phyloP scores from a whole-genome alignment of 129 eudicot genomes.

The Centella asiatica region DNA sequence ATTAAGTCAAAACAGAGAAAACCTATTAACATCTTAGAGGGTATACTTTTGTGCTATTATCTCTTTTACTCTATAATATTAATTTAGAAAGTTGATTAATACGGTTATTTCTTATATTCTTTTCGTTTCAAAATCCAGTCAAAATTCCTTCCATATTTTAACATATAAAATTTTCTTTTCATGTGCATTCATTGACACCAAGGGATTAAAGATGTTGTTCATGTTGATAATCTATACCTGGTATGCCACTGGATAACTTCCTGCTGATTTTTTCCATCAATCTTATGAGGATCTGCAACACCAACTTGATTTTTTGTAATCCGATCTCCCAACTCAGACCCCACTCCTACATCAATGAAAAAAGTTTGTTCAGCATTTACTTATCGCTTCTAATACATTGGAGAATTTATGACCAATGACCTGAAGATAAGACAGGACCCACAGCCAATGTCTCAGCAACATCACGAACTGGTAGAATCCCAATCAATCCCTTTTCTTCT shows the following conservation, averaged over 20 bases:
- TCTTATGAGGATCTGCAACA: constrained; percentile 46
- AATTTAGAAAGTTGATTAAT: no score
- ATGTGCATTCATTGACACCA: no score
- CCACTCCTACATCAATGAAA: constrained; percentile 25
- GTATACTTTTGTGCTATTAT: no score
- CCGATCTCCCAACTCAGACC: constrained; percentile 53
- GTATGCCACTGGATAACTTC: constrained; percentile 94
- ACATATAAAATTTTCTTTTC: no score
- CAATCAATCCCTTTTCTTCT: constrained; percentile 93
- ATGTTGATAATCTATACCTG: constrained; percentile 35
- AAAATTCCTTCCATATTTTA: no score
- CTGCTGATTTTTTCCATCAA: constrained; percentile 66
- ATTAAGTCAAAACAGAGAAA: no score
- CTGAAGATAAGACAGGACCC: constrained; percentile 56
- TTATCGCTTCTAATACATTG: not conserved
- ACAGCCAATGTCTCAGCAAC: constrained; percentile 52
- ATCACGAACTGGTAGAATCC: constrained; percentile 90
- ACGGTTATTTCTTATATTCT: no score
- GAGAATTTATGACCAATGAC: constrained; percentile 28
- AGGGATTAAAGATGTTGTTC: no score
- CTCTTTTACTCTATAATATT: no score
- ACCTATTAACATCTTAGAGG: no score
- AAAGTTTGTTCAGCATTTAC: constrained; percentile 3
- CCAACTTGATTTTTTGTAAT: constrained; percentile 44
- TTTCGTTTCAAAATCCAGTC: no score